These are phyloP conservation scores for Leccinum uliginosum DNA, from an alignment of 768 basidiomycete genomes.

Conservation along the genomic window DNA sequence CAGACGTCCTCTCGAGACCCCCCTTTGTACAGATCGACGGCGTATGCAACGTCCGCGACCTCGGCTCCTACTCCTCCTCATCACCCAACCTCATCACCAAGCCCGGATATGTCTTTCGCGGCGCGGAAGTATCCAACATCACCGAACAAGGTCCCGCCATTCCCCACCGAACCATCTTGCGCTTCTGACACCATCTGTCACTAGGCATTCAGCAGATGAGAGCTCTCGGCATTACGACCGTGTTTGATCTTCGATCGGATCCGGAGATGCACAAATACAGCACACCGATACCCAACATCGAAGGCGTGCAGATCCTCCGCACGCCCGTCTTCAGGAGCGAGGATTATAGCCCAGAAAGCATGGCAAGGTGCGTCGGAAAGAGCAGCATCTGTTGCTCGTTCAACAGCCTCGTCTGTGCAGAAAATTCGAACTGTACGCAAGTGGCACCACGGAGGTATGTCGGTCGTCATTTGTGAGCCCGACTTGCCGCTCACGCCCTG, in stretches of 20 bases:
- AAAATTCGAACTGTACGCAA: conserved; percentile 62
- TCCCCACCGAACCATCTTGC: neutral
- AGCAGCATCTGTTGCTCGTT: neutral
- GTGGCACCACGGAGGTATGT: conserved; percentile 70
- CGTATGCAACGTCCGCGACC: conserved; percentile 71
- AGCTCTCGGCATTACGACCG: conserved; percentile 57
- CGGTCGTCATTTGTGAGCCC: neutral
- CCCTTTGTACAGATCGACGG: conserved; percentile 72
- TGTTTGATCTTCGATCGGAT: conserved; percentile 79
- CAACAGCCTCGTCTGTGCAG: conserved; percentile 19
- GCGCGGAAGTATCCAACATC: conserved; percentile 69
- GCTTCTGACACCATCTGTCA: conserved; percentile 1
- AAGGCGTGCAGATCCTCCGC: conserved; percentile 57
- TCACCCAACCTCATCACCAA: conserved; percentile 50
- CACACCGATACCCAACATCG: conserved; percentile 57
- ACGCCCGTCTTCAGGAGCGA: conserved; percentile 62
- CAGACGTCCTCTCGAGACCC: conserved; percentile 57
- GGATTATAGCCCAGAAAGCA: conserved; percentile 80
- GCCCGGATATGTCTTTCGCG: conserved; percentile 56
- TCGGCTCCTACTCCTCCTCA: conserved; percentile 52
- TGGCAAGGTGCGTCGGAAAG: conserved; percentile 69
- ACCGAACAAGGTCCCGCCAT: conserved; percentile 56
- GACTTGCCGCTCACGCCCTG: neutral
- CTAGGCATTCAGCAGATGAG: conserved; percentile 56
- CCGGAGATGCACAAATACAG: conserved; percentile 75